phyloP scores from a whole-genome alignment of 306 rosid species.

The Oemleria cerasiformis region DNA sequence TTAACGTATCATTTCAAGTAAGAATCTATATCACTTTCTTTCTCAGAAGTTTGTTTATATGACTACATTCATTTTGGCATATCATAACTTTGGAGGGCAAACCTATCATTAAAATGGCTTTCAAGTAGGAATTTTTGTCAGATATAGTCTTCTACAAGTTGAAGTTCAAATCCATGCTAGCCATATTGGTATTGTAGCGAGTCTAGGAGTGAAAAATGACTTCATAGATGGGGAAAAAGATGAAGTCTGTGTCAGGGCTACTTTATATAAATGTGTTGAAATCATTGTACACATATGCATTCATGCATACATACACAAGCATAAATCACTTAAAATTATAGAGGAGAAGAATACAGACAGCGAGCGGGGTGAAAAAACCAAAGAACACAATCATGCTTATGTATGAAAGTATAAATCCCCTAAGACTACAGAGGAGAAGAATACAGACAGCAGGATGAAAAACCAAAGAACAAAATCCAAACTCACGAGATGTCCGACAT shows the following conservation, averaged over 20 bases:
- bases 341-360: not conserved
- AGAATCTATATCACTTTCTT: not conserved
- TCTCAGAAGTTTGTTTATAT: not conserved
- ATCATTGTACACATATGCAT: not conserved
- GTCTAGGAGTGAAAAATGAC: not conserved
- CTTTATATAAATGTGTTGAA: not conserved
- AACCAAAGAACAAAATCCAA: not conserved
- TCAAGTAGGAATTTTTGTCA: not conserved
- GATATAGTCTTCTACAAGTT: not conserved
- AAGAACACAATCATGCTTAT: not conserved
- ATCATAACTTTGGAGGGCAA: not conserved
- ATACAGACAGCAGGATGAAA: not conserved
- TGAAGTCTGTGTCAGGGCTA: not conserved
- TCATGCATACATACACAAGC: not conserved
- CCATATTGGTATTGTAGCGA: not conserved
- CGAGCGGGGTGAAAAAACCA: not conserved
- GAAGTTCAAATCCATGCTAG: not conserved
- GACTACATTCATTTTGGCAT: not conserved
- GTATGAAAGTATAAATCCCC: too few relatives aligned
- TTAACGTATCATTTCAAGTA: not conserved
- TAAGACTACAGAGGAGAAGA: not conserved
- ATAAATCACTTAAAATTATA: not conserved
- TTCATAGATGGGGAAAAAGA: not conserved
- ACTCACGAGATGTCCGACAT: slow-evolving; percentile 1
- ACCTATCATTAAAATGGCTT: not conserved